Base-by-base conservation (phyloP, 257 asterid genomes). In the Lavandula angustifolia region DNA sequence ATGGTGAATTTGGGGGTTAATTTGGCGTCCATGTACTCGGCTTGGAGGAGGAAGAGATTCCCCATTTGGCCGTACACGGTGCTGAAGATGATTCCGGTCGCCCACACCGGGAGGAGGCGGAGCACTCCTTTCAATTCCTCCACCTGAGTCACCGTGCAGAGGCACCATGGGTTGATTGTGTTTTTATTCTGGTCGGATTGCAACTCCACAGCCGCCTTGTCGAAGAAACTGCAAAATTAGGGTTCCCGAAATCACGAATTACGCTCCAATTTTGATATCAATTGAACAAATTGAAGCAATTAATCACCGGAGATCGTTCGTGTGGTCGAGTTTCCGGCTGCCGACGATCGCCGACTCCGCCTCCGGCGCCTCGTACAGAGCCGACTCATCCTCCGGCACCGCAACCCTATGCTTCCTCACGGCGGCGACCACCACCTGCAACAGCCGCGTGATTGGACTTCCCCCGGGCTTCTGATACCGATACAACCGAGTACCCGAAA, bases 381-480 rank as follows among this genome's bases (percentile, higher is more conserved):
- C 70, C 40, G 85, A 71, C 50, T 64, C 64, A 22, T 85, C 88
- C 5, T 43, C 67, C 0, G 92, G 87, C 38, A 85, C 83, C 12
- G 9, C 37, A 60, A 78, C 85, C 10, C 52, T 44, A 40, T 65
- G 58, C 60, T 87, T 87, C 46, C 85, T 74, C 48, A 80, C 65
- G 0, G 88, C 80, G 1, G 95, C 95, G 60, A 85, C 82, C 1
- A 87, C n/a, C 27, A 85, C 92, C 61, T 87, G 92, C 73, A 79
- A 79, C 17, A 87, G 52, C 9, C 92, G 81, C 0, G 90, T 83
- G 22, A 87, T 49, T 29, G 92, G 95, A 78, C 95, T 87, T 13
- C 92, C 95, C 3, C 92, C 92, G 0, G 92, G 92, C 62, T 73
- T 83, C 48, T 85, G 95, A 69, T 85, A 67, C n/a, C 95, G 80